phyloP scores from a whole-genome alignment of 257 asterid genomes.

The Solanum phureja region DNA sequence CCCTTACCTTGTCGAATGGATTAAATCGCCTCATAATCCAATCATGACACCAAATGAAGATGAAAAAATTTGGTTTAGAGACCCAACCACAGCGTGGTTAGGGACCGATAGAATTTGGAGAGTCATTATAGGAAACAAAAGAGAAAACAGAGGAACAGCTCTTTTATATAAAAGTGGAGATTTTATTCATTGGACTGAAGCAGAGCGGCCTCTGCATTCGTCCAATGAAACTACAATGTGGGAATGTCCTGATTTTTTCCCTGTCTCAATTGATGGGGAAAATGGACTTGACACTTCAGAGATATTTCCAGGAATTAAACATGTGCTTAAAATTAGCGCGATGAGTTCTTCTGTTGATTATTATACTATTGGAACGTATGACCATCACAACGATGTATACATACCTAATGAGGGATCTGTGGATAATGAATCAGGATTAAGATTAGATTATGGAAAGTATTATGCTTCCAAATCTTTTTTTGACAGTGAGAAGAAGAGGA shows the following conservation, averaged over 20 bases:
- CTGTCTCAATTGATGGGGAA: conserved; percentile 3
- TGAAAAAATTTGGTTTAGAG: conserved; percentile 15
- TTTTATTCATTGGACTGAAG: conserved; percentile 6
- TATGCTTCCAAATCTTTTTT: background rate
- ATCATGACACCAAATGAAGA: conserved; percentile 17
- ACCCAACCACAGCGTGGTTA: conserved; percentile 41
- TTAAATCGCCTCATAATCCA: conserved; percentile 35
- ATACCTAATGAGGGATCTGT: conserved; percentile 1
- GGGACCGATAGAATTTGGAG: conserved; percentile 31
- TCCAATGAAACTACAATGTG: conserved; percentile 30
- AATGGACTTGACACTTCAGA: conserved; percentile 23
- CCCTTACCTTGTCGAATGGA: conserved; percentile 42
- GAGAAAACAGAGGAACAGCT: too few relatives aligned
- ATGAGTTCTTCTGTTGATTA: conserved; percentile 14
- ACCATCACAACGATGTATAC: background rate
- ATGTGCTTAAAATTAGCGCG: conserved; percentile 26
- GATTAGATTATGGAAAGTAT: background rate
- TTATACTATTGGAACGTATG: conserved; percentile 26
- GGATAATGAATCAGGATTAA: background rate
- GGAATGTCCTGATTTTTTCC: conserved; percentile 42
- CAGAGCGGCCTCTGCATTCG: conserved; percentile 16
- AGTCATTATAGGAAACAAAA: conserved; percentile 15
- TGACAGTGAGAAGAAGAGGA: conserved; percentile 19
- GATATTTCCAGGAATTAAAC: conserved; percentile 10
- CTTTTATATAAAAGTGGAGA: too few relatives aligned